phyloP scores from a whole-genome alignment of 2,329 filamentous ascomycete species.

The Scortechinia acanthostroma region DNA sequence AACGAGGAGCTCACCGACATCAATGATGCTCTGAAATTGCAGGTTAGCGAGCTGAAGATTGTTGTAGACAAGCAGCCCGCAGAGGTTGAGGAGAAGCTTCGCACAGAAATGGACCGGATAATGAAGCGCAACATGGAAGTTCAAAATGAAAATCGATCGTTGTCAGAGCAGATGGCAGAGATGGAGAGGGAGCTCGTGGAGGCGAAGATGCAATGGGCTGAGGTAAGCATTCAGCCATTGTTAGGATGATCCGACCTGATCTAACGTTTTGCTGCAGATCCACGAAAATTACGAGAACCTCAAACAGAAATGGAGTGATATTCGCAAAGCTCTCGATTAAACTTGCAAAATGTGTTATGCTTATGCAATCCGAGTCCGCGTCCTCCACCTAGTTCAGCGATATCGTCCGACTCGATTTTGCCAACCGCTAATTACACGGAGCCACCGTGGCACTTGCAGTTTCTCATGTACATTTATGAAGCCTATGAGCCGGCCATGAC shows the following conservation, averaged over 20 bases:
- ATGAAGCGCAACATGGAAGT: conserved; percentile 70
- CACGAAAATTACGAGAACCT: not conserved
- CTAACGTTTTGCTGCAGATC: not conserved
- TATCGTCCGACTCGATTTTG: too few species aligned
- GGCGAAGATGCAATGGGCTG: conserved; percentile 68
- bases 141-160: conserved; percentile 65
- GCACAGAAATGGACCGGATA: conserved; percentile 63
- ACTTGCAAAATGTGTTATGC: too few species aligned
- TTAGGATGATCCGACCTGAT: conserved; percentile 16
- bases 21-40: conserved; percentile 58
- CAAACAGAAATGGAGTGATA: not conserved
- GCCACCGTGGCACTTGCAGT: too few species aligned
- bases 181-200: conserved; percentile 68
- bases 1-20: conserved; percentile 61
- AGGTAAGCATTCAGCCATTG: conserved; percentile 40
- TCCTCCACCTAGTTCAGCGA: too few species aligned
- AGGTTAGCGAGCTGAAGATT: conserved; percentile 56
- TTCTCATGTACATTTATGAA: too few species aligned
- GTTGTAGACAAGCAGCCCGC: conserved; percentile 64
- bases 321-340: conserved; percentile 1
- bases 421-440: too few species aligned
- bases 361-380: too few species aligned
- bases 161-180: conserved; percentile 67
- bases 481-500: too few species aligned
- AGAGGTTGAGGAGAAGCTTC: conserved; percentile 60